These are phyloP conservation scores for Paraphoma sp. DNA, from an alignment of 2,329 filamentous ascomycete species.

Conservation along the genomic window DNA sequence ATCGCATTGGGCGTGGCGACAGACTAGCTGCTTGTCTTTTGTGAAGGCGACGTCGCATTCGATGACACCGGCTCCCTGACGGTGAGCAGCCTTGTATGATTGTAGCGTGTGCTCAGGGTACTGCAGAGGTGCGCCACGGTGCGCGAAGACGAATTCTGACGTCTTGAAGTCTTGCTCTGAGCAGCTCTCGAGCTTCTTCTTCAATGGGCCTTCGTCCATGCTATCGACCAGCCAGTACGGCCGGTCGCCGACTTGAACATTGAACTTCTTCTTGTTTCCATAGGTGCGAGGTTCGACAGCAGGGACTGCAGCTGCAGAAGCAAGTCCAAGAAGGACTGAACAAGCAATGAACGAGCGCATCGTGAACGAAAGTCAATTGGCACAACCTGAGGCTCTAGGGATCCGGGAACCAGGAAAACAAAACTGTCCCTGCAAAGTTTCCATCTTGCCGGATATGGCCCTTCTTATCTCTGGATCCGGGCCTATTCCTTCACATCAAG, in stretches of 20 bases:
- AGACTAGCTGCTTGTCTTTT: constrained; percentile 47
- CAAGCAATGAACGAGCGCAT: constrained; percentile 40
- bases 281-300: constrained; percentile 27
- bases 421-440: constrained; percentile 26
- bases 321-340: constrained; percentile 33
- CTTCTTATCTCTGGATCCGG: constrained; percentile 34
- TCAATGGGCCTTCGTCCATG: constrained; percentile 47
- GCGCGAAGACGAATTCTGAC: constrained; percentile 43
- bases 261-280: constrained; percentile 30
- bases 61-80: constrained; percentile 45
- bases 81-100: constrained; percentile 38
- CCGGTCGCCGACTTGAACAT: constrained; percentile 44
- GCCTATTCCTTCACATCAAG: constrained; percentile 4
- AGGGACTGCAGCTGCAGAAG: constrained; percentile 36
- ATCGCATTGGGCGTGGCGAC: constrained; percentile 48
- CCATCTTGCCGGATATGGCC: constrained; percentile 8
- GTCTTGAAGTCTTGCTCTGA: constrained; percentile 45
- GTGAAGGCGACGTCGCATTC: constrained; percentile 50
- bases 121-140: constrained; percentile 46
- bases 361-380: constrained; percentile 13
- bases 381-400: constrained; percentile 1
- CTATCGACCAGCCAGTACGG: constrained; percentile 47
- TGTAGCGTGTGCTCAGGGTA: constrained; percentile 46
- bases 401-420: constrained; percentile 14
- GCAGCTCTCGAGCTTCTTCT: constrained; percentile 46